Percentiles rank a stretch among this genome's conserved stretches.
These are phyloP conservation scores for Coemansia furcata DNA, from an alignment of 192 early-diverging fungal species.

Conservation along the genomic window DNA sequence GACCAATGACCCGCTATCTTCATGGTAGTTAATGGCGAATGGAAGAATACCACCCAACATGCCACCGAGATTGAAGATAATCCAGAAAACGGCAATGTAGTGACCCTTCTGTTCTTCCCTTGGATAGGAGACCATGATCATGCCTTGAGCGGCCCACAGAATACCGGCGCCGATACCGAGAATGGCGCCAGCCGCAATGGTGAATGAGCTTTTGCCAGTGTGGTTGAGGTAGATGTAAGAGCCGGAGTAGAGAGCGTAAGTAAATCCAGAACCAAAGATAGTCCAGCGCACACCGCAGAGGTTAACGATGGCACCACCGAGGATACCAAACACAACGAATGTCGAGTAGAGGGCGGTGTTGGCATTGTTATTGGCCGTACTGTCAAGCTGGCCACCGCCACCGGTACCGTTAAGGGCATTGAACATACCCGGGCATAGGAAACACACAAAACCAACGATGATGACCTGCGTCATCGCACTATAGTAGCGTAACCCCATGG, in stretches of 20 bases:
- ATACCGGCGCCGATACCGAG: constrained; percentile 84
- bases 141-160: constrained; percentile 74
- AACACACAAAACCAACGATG: constrained; percentile 70
- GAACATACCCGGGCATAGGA: constrained; percentile 80
- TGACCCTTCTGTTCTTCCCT: constrained; percentile 76
- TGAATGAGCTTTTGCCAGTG: constrained; percentile 57
- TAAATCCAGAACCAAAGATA: constrained; percentile 64
- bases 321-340: constrained; percentile 74
- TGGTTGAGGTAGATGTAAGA: constrained; percentile 74
- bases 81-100: constrained; percentile 85
- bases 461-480: constrained; percentile 68
- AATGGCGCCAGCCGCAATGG: constrained; percentile 71
- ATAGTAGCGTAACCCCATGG: constrained; percentile 43
- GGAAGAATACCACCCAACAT: constrained; percentile 75
- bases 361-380: constrained; percentile 64
- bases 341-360: constrained; percentile 76
- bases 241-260: constrained; percentile 75
- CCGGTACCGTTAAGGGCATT: constrained; percentile 68
- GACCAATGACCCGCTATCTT: constrained; percentile 27
- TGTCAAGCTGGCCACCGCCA: constrained; percentile 64
- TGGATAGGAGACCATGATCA: constrained; percentile 87
- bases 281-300: constrained; percentile 71
- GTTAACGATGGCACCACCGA: constrained; percentile 77
- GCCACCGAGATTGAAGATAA: constrained; percentile 83
- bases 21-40: constrained; percentile 68